Percentiles rank a stretch among this genome's conserved stretches.
These are phyloP conservation scores for Mucuna pruriens DNA, from an alignment of 306 rosid genomes.

Conservation along the genomic window DNA sequence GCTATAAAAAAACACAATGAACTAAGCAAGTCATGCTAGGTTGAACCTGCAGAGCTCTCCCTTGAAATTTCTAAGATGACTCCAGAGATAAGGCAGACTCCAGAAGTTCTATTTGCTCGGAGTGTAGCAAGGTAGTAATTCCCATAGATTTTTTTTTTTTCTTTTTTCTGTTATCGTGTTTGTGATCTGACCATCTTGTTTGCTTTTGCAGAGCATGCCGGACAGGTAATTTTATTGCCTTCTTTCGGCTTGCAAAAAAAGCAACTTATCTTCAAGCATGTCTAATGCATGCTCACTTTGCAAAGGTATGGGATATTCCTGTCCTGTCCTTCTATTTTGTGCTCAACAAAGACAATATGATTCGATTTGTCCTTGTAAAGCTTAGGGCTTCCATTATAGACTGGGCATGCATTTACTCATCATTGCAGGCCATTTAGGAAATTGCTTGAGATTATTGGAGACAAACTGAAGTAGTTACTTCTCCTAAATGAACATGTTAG, in stretches of 20 bases:
- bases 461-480: slow-evolving; percentile 10
- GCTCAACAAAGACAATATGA: slow-evolving; percentile 6
- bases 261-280: slow-evolving; percentile 98
- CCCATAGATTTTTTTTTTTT: not conserved
- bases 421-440: slow-evolving; percentile 37
- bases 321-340: slow-evolving; percentile 30
- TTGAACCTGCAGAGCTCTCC: slow-evolving; percentile 99
- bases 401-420: slow-evolving; percentile 23
- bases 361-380: slow-evolving; percentile 30
- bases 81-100: slow-evolving; percentile 88
- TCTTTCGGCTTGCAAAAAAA: slow-evolving; percentile 88
- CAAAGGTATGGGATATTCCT: slow-evolving; percentile 69
- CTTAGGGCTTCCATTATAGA: slow-evolving; percentile 30
- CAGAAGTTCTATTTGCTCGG: slow-evolving; percentile 94
- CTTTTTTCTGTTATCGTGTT: not conserved
- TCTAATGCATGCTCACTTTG: slow-evolving; percentile 98
- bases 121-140: slow-evolving; percentile 81
- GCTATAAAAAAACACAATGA: slow-evolving; percentile 36
- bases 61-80: slow-evolving; percentile 99
- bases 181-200: slow-evolving; percentile 41
- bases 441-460: slow-evolving; percentile 21
- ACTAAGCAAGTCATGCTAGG: slow-evolving; percentile 64
- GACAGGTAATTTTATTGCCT: slow-evolving; percentile 83
- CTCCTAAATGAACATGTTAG: not conserved
- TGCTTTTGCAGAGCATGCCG: slow-evolving; percentile 88